Evolutionary conservation across 2,329 filamentous ascomycete species (phyloP), one percentile per base, ranked within the genome.

Genomic region (Sclerotinia borealis): DNA sequence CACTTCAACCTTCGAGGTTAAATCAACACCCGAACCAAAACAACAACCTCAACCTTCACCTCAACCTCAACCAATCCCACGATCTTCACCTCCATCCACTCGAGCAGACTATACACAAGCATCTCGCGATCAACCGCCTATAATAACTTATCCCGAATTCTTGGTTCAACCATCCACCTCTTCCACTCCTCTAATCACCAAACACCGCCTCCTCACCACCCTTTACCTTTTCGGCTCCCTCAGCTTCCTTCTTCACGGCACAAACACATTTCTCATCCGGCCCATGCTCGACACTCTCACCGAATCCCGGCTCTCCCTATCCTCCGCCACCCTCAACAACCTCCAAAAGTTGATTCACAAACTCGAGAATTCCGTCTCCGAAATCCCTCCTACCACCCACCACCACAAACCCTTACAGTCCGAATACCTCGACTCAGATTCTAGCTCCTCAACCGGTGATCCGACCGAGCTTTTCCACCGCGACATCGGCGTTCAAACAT

Each of bases 381-480:
- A 83, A 51, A 78, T 90, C 1, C 87, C 88, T 6, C 67, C 73
- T 13, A 49, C 61, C 11, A 52, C 61, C 50, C 77, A 64, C 70
- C 36, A 34, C 11, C 67, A 8, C 65, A 65, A 41, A 69, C 19
- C 50, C 31, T 25, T 43, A 71, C 37, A 63, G 70, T 77, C 79
- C 2, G 68, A 67, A 11, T 68, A 67, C 13, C 66, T 74, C 49
- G 75, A 74, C n/a, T 81, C 78, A 70, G 81, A 80, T 31, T 83
- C 83, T 65, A 13, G 31, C 19, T 56, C 50, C 3, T 27, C 37
- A 25, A 62, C 34, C 22, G 58, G 60, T 45, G 86, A 88, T 69
- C 90, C 91, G 1, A 86, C 88, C 1, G 90, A 93, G 75, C 83
- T 93, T 66, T 95, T 91, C 76, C 90, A 93, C 75, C 85, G 90